Evolutionary conservation across 371 early-diverging fungal species (phyloP), one percentile per base, ranked within the genome.

Genomic region (Mucor indicus): DNA sequence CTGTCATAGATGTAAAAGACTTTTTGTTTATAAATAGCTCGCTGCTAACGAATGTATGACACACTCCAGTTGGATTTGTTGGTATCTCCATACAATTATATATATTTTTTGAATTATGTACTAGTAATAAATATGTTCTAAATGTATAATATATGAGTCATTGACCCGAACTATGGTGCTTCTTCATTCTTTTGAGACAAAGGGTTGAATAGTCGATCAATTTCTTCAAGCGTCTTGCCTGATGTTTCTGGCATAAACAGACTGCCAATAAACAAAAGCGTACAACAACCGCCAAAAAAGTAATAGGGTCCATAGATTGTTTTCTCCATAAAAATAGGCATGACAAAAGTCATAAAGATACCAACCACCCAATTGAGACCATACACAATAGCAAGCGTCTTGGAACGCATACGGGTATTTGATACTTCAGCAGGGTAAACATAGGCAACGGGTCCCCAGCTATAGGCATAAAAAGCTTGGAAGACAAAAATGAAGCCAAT

Each of bases 401-500:
- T 75, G 21, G 75, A 64, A 32, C 75, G 69, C 4, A 55, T 62
- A 27, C 75, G 75, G 62, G 64, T 71, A 40, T 71, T 69, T 40
- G 69, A 81, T 46, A 87, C 72, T 56, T 86, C 87, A 22, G 65
- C 74, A 29, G 93, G 94, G 64, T 93, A 93, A 2, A 70, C 64
- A 30, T 70, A 74, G 22, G 66, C 57, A 10, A 68, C 68, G 30
- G 70, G 57, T 11, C 75, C 68, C 80, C 80, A 84, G 35, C 81
- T 80, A 41, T 71, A 67, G 37, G 84, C 73, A 66, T 80, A 84
- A 23, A 60, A 41, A 15, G 78, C 64, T 22, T 67, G 57, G 36
- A 75, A 75, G 27, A 75, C 58, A 38, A 62, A 75, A n/a, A 75
- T 53, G 45, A 75, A 69, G 1, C 69, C 72, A 29, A 75, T 57